A percentile compares a stretch with the other conserved stretches of the same genome.
phyloP scores from a whole-genome alignment of 106 monocot genomes.

The Dendrobium huoshanense region DNA sequence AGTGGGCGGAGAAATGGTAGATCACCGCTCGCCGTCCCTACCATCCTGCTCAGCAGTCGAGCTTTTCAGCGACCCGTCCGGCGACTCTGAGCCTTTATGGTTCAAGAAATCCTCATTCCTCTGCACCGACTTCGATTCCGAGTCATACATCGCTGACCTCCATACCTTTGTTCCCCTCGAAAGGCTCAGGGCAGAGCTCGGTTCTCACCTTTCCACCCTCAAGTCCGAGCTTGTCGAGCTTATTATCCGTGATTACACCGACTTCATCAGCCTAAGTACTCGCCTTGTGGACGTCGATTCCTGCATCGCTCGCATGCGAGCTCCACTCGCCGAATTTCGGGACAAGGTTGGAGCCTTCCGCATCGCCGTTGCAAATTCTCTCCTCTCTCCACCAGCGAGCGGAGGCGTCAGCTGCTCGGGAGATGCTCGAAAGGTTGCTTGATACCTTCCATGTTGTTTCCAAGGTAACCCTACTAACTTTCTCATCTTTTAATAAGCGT shows the following conservation, averaged over 20 bases:
- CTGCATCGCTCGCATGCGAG: slow-evolving; percentile 67
- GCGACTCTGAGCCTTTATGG: slow-evolving; percentile 71
- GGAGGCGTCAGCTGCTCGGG: slow-evolving; percentile 62
- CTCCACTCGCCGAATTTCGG: slow-evolving; percentile 64
- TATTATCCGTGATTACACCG: slow-evolving; percentile 92
- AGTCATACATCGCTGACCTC: slow-evolving; percentile 68
- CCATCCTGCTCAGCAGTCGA: slow-evolving; percentile 39
- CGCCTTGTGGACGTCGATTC: slow-evolving; percentile 82
- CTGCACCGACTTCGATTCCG: slow-evolving; percentile 50
- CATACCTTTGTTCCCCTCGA: slow-evolving; percentile 89
- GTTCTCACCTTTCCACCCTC: slow-evolving; percentile 62
- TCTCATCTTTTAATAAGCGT: not conserved
- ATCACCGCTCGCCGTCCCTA: slow-evolving; percentile 28
- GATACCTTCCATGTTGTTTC: slow-evolving; percentile 93
- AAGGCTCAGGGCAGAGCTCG: slow-evolving; percentile 76
- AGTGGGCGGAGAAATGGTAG: slow-evolving; percentile 34
- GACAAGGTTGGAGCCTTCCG: slow-evolving; percentile 58
- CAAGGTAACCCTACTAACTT: slow-evolving; percentile 36
- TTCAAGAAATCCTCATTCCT: slow-evolving; percentile 65
- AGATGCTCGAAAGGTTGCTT: slow-evolving; percentile 76
- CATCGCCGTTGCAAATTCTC: slow-evolving; percentile 23
- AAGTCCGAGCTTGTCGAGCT: slow-evolving; percentile 85
- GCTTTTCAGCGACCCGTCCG: slow-evolving; percentile 73
- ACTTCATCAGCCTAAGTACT: slow-evolving; percentile 85
- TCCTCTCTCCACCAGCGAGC: slow-evolving; percentile 46